These are phyloP conservation scores for Colletotrichum sp. DNA, from an alignment of 2,329 filamentous ascomycete species.

Conservation along the genomic window DNA sequence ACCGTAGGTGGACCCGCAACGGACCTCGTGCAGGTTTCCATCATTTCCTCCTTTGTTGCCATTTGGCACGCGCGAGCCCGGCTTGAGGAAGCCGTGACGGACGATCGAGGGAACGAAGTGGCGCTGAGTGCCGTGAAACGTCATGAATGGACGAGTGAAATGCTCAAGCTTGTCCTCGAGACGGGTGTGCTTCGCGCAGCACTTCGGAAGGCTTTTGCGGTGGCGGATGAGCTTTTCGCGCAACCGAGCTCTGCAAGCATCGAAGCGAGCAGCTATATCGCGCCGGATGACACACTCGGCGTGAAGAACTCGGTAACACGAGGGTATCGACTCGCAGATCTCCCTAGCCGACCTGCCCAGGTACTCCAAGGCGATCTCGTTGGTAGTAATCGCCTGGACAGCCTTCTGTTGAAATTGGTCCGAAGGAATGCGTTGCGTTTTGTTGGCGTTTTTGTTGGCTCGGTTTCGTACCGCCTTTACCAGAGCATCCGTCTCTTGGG, in stretches of 20 bases:
- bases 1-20: slow-evolving; percentile 44
- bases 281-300: slow-evolving; percentile 41
- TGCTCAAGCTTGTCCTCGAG: slow-evolving; percentile 38
- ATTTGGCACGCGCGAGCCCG: slow-evolving; percentile 27
- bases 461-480: slow-evolving; percentile 15
- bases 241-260: slow-evolving; percentile 28
- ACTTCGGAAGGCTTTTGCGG: not conserved
- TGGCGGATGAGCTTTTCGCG: slow-evolving; percentile 24
- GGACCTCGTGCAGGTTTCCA: slow-evolving; percentile 25
- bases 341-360: slow-evolving; percentile 34
- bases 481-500: not conserved
- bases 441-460: not conserved
- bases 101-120: slow-evolving; percentile 45
- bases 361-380: slow-evolving; percentile 32
- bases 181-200: slow-evolving; percentile 8
- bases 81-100: slow-evolving; percentile 46
- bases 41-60: not conserved
- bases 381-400: slow-evolving; percentile 11
- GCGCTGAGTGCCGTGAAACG: slow-evolving; percentile 44
- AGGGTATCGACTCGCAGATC: slow-evolving; percentile 34
- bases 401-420: slow-evolving; percentile 1
- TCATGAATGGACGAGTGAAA: slow-evolving; percentile 37
- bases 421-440: slow-evolving; percentile 10
- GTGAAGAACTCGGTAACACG: slow-evolving; percentile 38
- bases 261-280: slow-evolving; percentile 35